Conservation (phyloP, 1,284 basidiomycete species). For the Pseudozyma hubeiensis region DNA sequence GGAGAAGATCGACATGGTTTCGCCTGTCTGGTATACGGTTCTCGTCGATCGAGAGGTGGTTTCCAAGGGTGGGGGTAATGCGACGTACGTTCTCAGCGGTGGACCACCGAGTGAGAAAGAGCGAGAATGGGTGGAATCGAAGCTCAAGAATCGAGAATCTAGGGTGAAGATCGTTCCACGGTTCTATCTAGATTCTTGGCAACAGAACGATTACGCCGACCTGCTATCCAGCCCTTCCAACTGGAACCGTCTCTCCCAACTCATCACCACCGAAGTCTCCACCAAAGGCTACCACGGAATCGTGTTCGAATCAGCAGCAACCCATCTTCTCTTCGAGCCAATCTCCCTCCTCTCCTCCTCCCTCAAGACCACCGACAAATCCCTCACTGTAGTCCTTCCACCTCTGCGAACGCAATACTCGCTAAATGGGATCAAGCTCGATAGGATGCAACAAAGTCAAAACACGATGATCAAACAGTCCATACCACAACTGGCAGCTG, state of each 20-base stretch:
- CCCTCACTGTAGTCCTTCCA: conserved; percentile 40
- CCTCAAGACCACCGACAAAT: conserved; percentile 5
- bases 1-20: conserved; percentile 45
- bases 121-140: conserved; percentile 24
- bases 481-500: conserved; percentile 28
- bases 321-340: conserved; percentile 46
- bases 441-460: conserved; percentile 15
- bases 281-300: conserved; percentile 31
- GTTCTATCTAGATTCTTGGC: conserved; percentile 49
- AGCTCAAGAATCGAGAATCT: not conserved
- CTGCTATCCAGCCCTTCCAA: conserved; percentile 27
- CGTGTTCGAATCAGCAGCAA: conserved; percentile 42
- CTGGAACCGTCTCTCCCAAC: conserved; percentile 19
- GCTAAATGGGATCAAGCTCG: conserved; percentile 9
- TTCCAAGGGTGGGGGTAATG: conserved; percentile 2
- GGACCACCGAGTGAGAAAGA: conserved; percentile 25
- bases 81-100: conserved; percentile 39
- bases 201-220: conserved; percentile 37
- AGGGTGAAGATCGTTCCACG: conserved; percentile 35
- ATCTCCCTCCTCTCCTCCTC: conserved; percentile 13
- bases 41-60: conserved; percentile 4
- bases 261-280: conserved; percentile 27
- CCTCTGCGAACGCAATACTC: conserved; percentile 30
- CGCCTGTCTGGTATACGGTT: conserved; percentile 58
- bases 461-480: conserved; percentile 47